These are phyloP conservation scores for Malbranchea cinnamomea DNA, from an alignment of 2,329 filamentous ascomycete genomes.

Conservation along the genomic window DNA sequence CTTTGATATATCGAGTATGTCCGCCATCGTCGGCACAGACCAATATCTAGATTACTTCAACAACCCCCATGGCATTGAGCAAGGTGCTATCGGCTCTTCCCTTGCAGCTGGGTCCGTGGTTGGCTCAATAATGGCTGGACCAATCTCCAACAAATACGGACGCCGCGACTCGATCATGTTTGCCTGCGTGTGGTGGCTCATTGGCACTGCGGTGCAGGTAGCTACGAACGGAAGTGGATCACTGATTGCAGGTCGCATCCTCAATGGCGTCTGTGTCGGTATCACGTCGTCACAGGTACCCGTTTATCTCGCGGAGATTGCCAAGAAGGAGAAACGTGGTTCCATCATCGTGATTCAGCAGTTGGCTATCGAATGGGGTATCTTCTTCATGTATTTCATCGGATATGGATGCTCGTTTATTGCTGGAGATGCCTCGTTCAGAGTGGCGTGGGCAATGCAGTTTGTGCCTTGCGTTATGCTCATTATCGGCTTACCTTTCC, in stretches of 20 bases:
- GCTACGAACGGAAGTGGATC: conserved; percentile 23
- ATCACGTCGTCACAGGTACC: conserved; percentile 23
- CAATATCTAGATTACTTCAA: conserved; percentile 60
- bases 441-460: conserved; percentile 33
- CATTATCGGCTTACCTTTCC: conserved; percentile 12
- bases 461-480: conserved; percentile 32
- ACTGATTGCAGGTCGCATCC: conserved; percentile 19
- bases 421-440: conserved; percentile 26
- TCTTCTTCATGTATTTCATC: conserved; percentile 35
- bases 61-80: conserved; percentile 39
- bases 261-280: conserved; percentile 19
- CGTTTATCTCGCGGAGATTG: conserved; percentile 25
- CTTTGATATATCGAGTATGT: conserved; percentile 67
- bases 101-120: conserved; percentile 59
- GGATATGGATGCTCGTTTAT: conserved; percentile 33
- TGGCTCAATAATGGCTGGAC: conserved; percentile 36
- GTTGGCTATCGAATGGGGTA: conserved; percentile 28
- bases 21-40: conserved; percentile 48
- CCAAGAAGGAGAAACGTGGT: conserved; percentile 21
- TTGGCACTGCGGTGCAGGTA: conserved; percentile 21
- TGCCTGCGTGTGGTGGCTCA: conserved; percentile 34
- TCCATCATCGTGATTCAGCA: conserved; percentile 21
- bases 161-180: conserved; percentile 36
- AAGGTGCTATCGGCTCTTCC: conserved; percentile 46
- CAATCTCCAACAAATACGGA: conserved; percentile 21